Conservation (phyloP, 805 yeast genomes). For the Cyberlindnera maritima region DNA sequence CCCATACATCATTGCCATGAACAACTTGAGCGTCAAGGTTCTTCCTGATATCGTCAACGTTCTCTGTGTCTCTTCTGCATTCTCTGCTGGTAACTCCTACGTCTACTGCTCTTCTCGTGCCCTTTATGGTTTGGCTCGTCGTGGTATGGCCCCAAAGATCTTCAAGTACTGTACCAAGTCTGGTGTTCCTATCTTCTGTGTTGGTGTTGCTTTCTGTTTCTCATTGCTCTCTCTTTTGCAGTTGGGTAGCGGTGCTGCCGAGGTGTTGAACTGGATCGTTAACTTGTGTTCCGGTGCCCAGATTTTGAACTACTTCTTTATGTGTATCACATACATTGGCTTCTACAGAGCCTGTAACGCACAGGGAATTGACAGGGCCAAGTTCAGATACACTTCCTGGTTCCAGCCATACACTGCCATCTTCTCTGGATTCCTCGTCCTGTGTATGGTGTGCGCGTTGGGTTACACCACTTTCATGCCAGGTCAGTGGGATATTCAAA, state of each 20-base stretch:
- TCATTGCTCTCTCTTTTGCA: conserved; percentile 67
- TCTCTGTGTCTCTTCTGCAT: conserved; percentile 50
- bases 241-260: conserved; percentile 52
- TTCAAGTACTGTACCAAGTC: conserved; percentile 56
- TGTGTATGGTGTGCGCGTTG: conserved; percentile 51
- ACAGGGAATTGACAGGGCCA: conserved; percentile 42
- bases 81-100: conserved; percentile 56
- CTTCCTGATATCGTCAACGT: conserved; percentile 52
- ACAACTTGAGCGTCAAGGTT: conserved; percentile 48
- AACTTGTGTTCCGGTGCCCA: conserved; percentile 69
- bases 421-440: conserved; percentile 41
- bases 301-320: conserved; percentile 54
- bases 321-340: conserved; percentile 57
- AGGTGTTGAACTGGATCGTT: conserved; percentile 68
- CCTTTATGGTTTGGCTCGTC: conserved; percentile 50
- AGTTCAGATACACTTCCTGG: conserved; percentile 49
- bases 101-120: conserved; percentile 62
- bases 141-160: conserved; percentile 58
- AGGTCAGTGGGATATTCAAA: conserved; percentile 61
- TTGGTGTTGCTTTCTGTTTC: conserved; percentile 50
- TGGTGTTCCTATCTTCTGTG: conserved; percentile 76
- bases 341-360: conserved; percentile 58
- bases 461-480: conserved; percentile 73
- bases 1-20: conserved; percentile 57
- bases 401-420: conserved; percentile 57